Evolutionary conservation across 108 stramenopile species (phyloP).

Genomic region (Nitzschia inconspicua): DNA sequence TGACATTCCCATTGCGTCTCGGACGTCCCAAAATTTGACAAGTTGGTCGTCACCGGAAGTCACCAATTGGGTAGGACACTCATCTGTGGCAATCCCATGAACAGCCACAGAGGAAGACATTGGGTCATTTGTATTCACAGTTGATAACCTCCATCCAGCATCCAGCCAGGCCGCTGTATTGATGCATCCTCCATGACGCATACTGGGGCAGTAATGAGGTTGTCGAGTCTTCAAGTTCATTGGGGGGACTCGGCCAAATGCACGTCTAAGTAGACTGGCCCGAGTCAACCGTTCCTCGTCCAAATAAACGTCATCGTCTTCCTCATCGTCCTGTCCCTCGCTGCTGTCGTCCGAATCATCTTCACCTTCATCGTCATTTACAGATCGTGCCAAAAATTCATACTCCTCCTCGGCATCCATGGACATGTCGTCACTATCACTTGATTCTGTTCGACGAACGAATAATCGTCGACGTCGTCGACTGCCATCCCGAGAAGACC

Average conservation of each 20-base stretch:
- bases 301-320: slow-evolving; percentile 7
- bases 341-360: neutral
- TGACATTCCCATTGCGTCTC: slow-evolving; percentile 65
- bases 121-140: slow-evolving; percentile 5
- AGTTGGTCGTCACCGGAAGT: slow-evolving; percentile 75
- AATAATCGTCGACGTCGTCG: neutral
- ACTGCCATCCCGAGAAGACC: neutral
- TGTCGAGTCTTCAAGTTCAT: neutral
- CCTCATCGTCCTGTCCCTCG: slow-evolving; percentile 5
- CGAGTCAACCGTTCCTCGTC: too few species aligned
- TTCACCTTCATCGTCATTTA: slow-evolving; percentile 15
- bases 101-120: too few species aligned
- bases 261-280: too few species aligned
- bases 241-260: neutral
- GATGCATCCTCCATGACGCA: slow-evolving; percentile 81
- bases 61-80: slow-evolving; percentile 68
- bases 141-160: slow-evolving; percentile 68
- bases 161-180: slow-evolving; percentile 84
- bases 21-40: slow-evolving; percentile 79
- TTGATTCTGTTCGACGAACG: neutral
- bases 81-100: slow-evolving; percentile 13
- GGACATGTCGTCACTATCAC: slow-evolving; percentile 13
- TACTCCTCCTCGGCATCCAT: neutral
- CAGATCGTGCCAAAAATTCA: too few species aligned
- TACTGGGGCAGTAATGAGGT: slow-evolving; percentile 6